Percentiles rank a stretch among this genome's conserved stretches.
Conservation (phyloP, 345 rosid species). For the Eucalyptus erythrocorys region DNA sequence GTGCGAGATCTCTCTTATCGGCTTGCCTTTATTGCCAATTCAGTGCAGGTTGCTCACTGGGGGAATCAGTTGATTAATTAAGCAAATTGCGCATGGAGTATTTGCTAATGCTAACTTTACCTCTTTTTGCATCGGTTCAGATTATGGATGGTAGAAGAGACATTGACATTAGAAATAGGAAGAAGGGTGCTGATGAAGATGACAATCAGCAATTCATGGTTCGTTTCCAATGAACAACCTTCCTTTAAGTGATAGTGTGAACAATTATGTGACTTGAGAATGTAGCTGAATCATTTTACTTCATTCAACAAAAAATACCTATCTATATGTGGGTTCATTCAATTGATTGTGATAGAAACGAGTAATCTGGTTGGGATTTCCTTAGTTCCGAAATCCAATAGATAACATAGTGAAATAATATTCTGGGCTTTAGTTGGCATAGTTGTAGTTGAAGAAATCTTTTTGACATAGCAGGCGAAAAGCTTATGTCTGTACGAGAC, state of each 20-base stretch:
- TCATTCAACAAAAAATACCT: too few relatives aligned
- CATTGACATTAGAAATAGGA: conserved; percentile 70
- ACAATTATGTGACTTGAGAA: neutral
- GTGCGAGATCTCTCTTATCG: conserved; percentile 93
- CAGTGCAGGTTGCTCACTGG: conserved; percentile 66
- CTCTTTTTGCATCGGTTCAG: conserved; percentile 9
- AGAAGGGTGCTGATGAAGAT: conserved; percentile 80
- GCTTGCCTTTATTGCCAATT: conserved; percentile 88
- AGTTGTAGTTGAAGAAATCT: neutral
- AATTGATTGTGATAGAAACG: too few relatives aligned
- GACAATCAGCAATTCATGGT: conserved; percentile 71
- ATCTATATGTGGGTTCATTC: too few relatives aligned
- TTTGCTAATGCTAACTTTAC: neutral
- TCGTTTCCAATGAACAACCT: neutral
- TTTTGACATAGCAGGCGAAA: neutral
- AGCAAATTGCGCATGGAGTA: neutral
- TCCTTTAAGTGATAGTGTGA: neutral
- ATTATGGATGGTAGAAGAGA: conserved; percentile 82
- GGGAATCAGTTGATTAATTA: neutral
- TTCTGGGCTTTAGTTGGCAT: neutral
- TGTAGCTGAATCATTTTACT: neutral
- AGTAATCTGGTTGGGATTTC: neutral
- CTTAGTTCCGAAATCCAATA: neutral
- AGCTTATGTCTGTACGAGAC: neutral
- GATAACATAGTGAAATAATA: neutral